Conservation (phyloP, 768 basidiomycete species). For the Hericium coralloides region DNA sequence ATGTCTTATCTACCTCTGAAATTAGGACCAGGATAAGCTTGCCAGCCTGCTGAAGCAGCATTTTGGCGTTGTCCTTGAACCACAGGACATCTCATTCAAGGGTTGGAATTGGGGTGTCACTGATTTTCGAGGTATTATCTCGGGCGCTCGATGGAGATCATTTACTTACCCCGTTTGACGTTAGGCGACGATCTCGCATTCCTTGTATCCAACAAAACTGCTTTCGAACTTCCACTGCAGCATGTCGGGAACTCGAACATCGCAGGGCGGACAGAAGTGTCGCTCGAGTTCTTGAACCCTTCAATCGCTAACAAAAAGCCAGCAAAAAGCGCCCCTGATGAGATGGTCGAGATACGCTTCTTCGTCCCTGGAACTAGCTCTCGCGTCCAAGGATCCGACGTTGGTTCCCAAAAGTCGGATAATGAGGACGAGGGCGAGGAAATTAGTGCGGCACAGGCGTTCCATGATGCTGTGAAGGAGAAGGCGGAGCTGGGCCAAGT, state of each 20-base stretch:
- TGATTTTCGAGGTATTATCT: constrained; percentile 74
- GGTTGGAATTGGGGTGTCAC: constrained; percentile 99
- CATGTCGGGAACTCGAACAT: constrained; percentile 96
- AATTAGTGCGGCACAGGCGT: constrained; percentile 87
- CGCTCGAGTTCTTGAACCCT: constrained; percentile 78
- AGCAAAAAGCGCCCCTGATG: constrained; percentile 47
- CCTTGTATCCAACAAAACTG: constrained; percentile 74
- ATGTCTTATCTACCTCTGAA: neutral
- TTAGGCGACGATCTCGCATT: constrained; percentile 89
- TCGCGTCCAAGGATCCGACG: constrained; percentile 51
- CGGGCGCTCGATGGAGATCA: neutral
- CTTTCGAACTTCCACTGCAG: constrained; percentile 83
- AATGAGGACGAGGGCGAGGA: constrained; percentile 69
- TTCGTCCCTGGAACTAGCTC: constrained; percentile 81
- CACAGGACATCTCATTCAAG: constrained; percentile 78
- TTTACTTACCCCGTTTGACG: constrained; percentile 1
- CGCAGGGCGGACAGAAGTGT: constrained; percentile 95
- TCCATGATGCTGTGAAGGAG: constrained; percentile 95
- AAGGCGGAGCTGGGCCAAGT: constrained; percentile 92
- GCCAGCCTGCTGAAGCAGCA: constrained; percentile 74
- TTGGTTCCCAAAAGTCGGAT: constrained; percentile 65
- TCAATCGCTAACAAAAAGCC: constrained; percentile 38
- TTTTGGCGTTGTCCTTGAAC: constrained; percentile 79
- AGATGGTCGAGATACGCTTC: constrained; percentile 94
- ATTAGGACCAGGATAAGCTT: constrained; percentile 86